Base-by-base conservation (phyloP, 1,284 basidiomycete genomes). In the Ustilago esculenta region DNA sequence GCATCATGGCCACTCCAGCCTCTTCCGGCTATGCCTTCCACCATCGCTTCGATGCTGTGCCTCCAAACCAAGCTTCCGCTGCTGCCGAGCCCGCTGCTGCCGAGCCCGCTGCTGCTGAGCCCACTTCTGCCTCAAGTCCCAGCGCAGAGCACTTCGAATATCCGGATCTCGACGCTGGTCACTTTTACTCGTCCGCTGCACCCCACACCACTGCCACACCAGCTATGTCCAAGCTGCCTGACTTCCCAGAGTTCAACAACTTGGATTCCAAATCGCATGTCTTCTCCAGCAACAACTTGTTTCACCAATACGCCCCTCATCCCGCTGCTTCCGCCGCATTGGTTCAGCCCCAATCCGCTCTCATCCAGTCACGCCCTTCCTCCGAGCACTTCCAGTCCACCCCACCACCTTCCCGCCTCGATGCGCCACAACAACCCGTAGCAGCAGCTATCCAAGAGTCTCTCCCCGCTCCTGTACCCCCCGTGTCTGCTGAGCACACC, bases 101-200 rank as follows among this genome's bases (percentile, higher is more conserved):
- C 17, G 4, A n/a, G 5, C 24, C 48, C 10, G 21, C 29, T 15
- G 20, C 42, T 3, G 23, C 32, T 17, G 48, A 33, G 23, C 14
- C 37, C 3, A 5, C 40, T 21, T 18, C 54, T 25, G 12, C 8
- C 3, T n/a, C 48, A 29, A 47, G 37, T 2, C n/a, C 25, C 14
- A 48, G 49, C 40, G 20, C 55, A 2, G 66, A 69, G 17, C 45
- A 58, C 35, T 54, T 54, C 17, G 57, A 58, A 20, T 64, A 64
- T 44, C 60, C 67, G 17, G 61, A 70, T 32, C 57, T 65, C 25
- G 61, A 70, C 20, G 67, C 61, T 17, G 61, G 60, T 10, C 61
- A 60, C 15, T 60, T 60, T 15, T 56, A 70, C 53, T 65, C 67
- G 23, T 65, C 67, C 5, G 61, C 61, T 15, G 36, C 44, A 0